phyloP scores from a whole-genome alignment of 2,329 filamentous ascomycete genomes.

The Penicillium aurantiogriseum region DNA sequence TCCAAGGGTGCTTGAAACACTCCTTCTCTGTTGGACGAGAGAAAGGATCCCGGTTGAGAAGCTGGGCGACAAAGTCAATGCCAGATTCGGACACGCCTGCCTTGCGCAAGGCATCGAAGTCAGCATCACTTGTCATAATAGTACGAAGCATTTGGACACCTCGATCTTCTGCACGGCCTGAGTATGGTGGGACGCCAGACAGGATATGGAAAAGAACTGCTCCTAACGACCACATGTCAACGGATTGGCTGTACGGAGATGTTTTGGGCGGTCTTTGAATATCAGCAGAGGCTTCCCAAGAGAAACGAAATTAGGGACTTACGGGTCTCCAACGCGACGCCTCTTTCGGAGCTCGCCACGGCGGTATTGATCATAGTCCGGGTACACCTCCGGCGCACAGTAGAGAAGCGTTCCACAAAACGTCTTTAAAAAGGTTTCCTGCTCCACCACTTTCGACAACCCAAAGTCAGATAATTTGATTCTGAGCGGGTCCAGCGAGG shows the following conservation, averaged over 20 bases:
- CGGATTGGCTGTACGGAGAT: constrained; percentile 79
- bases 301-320: constrained; percentile 22
- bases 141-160: constrained; percentile 74
- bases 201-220: constrained; percentile 87
- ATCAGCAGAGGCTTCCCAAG: constrained; percentile 15
- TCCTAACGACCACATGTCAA: constrained; percentile 95
- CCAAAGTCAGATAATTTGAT: constrained; percentile 97
- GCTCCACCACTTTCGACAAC: constrained; percentile 88
- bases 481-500: constrained; percentile 67
- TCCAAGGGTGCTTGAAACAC: constrained; percentile 72
- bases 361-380: constrained; percentile 68
- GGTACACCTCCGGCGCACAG: constrained; percentile 95
- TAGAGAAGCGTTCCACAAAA: constrained; percentile 96
- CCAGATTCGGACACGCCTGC: constrained; percentile 62
- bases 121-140: constrained; percentile 76
- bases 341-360: constrained; percentile 61
- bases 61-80: constrained; percentile 71
- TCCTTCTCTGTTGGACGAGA: constrained; percentile 70
- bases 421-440: constrained; percentile 88
- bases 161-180: constrained; percentile 70
- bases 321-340: constrained; percentile 54
- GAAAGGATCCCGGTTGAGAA: constrained; percentile 78
- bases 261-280: constrained; percentile 46
- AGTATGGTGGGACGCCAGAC: constrained; percentile 77
- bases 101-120: constrained; percentile 62